A percentile compares a stretch with the other conserved stretches of the same genome.
These are phyloP conservation scores for Macrolepiota fuliginosa DNA, from an alignment of 768 basidiomycete genomes.

Conservation along the genomic window DNA sequence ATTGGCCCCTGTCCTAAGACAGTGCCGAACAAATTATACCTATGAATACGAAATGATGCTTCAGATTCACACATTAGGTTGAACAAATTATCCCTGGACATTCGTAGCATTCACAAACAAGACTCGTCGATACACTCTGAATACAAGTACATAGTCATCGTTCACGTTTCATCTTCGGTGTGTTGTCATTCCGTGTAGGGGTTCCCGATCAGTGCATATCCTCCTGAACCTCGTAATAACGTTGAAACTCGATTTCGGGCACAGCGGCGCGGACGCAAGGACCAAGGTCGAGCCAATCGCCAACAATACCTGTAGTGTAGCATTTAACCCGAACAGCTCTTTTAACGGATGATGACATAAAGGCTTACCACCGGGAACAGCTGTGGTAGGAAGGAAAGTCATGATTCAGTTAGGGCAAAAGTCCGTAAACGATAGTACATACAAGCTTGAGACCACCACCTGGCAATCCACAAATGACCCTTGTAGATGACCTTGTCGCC, in stretches of 20 bases:
- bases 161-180: too few species aligned
- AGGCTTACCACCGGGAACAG: slow-evolving; percentile 28
- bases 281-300: slow-evolving; percentile 33
- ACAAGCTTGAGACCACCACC: slow-evolving; percentile 47
- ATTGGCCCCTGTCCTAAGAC: neutral
- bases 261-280: slow-evolving; percentile 18
- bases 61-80: too few species aligned
- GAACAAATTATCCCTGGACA: too few species aligned
- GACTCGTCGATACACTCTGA: too few species aligned
- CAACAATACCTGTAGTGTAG: slow-evolving; percentile 22
- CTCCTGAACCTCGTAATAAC: neutral
- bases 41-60: too few species aligned
- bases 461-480: slow-evolving; percentile 48
- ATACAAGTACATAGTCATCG: too few species aligned
- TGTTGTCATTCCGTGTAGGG: too few species aligned
- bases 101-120: too few species aligned
- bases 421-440: neutral
- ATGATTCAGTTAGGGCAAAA: neutral
- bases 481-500: slow-evolving; percentile 36
- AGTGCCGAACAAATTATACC: too few species aligned
- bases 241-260: neutral
- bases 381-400: slow-evolving; percentile 11
- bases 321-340: neutral
- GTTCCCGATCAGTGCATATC: neutral
- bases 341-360: neutral